Evolutionary conservation across 2,329 filamentous ascomycete species (phyloP), one percentile per base, ranked within the genome.

Genomic region (Penicillium olsonii): DNA sequence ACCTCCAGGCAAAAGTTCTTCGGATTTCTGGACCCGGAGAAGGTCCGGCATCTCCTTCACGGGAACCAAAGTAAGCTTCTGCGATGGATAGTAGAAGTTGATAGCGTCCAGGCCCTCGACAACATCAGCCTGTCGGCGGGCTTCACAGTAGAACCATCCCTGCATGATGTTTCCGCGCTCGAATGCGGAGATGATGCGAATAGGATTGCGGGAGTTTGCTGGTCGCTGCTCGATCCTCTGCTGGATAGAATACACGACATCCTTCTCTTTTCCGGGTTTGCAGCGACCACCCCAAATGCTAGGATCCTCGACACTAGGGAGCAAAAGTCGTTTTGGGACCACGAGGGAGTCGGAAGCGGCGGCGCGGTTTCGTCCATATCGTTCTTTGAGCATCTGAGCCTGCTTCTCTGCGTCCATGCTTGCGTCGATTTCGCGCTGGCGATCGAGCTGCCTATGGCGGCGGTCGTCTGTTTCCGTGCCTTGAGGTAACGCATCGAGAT

Each of bases 11-110:
- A 94, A 85, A 27, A 99, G 78, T 20, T 85, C 85, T 40, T 91
- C 88, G 2, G 88, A 92, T 75, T 96, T 96, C 53, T 84, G 86
- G 22, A 95, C 90, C 43, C 91, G 85, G 15, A 99, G 79, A n/a
- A 99, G 81, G 71, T 97, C 94, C 2, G 94, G 92, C 86, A 96
- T 96, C 72, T 99, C 94, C 70, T 95, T 95, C 64, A 97, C 91
- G 41, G 94, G 90, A 35, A 99, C 90, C 43, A 97, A 78, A 37
- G 92, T 83, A 75, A 94, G 87, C 71, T 91, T 94, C 22, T 84
- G 87, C 48, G 90, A 85, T 45, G 92, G 89, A 68, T 96, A 99
- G 31, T 95, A 88, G 65, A 96, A 91, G 53, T 90, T 83, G 64
- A 99, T 83, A 35, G 87, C 88, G 54, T 96, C 89, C 35, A 96